phyloP scores from a whole-genome alignment of 129 eudicot genomes.

The Saposhnikovia divaricata region DNA sequence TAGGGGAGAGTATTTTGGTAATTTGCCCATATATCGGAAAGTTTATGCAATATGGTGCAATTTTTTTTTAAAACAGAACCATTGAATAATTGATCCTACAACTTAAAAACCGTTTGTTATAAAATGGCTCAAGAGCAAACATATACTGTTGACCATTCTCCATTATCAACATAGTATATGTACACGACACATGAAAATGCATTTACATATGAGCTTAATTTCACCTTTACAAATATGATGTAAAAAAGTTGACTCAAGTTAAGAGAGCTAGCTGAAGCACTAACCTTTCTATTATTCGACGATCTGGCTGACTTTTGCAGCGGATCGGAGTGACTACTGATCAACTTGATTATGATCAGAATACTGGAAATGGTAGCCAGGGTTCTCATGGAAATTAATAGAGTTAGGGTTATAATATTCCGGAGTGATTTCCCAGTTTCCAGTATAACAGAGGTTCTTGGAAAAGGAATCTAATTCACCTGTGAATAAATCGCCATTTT shows the following conservation, averaged over 20 bases:
- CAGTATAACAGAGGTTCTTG: slow-evolving; percentile 18
- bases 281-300: neutral
- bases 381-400: neutral
- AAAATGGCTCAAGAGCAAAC: no score
- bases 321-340: neutral
- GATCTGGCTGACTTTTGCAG: neutral
- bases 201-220: neutral
- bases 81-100: no score
- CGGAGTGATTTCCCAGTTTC: slow-evolving; percentile 14
- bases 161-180: neutral
- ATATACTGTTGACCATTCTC: no score
- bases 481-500: slow-evolving; percentile 8
- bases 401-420: neutral
- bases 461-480: slow-evolving; percentile 16
- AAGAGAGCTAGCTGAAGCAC: neutral
- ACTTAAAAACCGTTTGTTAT: no score
- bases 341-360: neutral
- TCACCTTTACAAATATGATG: neutral
- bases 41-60: no score
- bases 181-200: neutral
- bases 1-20: no score
- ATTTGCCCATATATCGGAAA: no score
- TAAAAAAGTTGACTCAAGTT: neutral
- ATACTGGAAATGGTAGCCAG: neutral
- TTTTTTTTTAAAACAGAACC: no score